Percentiles rank a stretch among this genome's conserved stretches.
Evolutionary conservation across 208 protist species (phyloP).

Genomic region (Trypanosoma boissoni): DNA sequence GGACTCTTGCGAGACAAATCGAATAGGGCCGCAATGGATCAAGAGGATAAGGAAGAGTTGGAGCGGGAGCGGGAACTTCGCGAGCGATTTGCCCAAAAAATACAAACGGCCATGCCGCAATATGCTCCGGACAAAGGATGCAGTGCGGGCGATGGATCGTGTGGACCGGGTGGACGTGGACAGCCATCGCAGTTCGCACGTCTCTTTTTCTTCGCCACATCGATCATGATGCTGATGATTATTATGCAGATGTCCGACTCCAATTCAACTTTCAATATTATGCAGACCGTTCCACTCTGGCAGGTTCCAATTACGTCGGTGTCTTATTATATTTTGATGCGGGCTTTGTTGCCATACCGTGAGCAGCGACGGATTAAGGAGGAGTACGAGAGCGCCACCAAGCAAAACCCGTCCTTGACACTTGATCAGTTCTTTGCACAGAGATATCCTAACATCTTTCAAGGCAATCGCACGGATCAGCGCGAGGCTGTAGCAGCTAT

Average conservation of each 20-base stretch:
- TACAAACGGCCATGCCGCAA: constrained; percentile 52
- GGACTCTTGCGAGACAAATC: constrained; percentile 7
- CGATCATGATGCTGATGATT: constrained; percentile 46
- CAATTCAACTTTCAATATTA: constrained; percentile 55
- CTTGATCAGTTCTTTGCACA: constrained; percentile 78
- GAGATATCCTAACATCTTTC: constrained; percentile 68
- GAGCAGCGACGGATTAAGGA: constrained; percentile 71
- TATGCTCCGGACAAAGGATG: constrained; percentile 7
- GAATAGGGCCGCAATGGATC: constrained; percentile 37
- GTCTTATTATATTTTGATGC: constrained; percentile 66
- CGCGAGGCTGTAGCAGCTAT: constrained; percentile 69
- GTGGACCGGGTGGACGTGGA: constrained; percentile 3
- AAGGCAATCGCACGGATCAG: constrained; percentile 74
- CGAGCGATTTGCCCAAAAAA: constrained; percentile 74
- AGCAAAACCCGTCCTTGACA: constrained; percentile 51
- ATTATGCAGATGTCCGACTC: constrained; percentile 44
- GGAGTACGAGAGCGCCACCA: constrained; percentile 59
- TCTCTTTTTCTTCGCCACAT: constrained; percentile 59
- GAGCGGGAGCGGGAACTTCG: constrained; percentile 74
- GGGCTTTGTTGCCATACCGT: constrained; percentile 47
- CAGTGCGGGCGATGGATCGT: constrained; percentile 8
- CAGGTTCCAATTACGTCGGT: constrained; percentile 60
- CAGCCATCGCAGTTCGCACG: constrained; percentile 34
- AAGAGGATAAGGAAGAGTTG: constrained; percentile 77
- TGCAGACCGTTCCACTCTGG: constrained; percentile 78